phyloP scores from a whole-genome alignment of 352 stramenopile species.

The Globisporangium heterothallicum region DNA sequence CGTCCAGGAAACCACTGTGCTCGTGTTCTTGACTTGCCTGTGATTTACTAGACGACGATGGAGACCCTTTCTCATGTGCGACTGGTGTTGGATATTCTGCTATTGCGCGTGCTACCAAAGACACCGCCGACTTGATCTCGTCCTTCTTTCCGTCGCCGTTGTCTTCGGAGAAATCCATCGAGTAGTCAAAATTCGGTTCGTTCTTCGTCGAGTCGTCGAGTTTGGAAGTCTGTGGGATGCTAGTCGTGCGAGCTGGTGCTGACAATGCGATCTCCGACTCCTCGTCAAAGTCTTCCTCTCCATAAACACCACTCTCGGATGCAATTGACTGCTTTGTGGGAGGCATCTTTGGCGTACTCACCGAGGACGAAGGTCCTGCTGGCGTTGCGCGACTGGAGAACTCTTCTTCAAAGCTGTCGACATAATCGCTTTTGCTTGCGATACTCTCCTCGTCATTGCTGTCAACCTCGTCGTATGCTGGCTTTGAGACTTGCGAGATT shows the following conservation, averaged over 20 bases:
- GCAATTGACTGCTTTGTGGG: constrained; percentile 3
- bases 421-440: constrained; percentile 27
- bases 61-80: not conserved
- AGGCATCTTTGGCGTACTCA: not conserved
- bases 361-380: not conserved
- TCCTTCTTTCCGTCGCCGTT: constrained; percentile 7
- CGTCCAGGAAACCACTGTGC: constrained; percentile 24
- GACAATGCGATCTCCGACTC: constrained; percentile 16
- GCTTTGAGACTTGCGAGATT: not conserved
- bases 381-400: not conserved
- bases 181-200: constrained; percentile 55
- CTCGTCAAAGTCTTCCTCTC: constrained; percentile 54
- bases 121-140: not conserved
- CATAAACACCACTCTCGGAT: constrained; percentile 43
- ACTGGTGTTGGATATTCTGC: constrained; percentile 1
- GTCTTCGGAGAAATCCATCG: constrained; percentile 69
- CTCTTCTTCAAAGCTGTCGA: constrained; percentile 13
- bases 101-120: not conserved
- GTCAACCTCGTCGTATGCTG: constrained; percentile 2
- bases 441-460: constrained; percentile 24
- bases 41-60: constrained; percentile 7
- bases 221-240: not conserved
- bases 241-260: not conserved
- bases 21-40: constrained; percentile 13
- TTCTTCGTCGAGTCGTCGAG: constrained; percentile 8